Evolutionary conservation across 257 asterid genomes (phyloP), one percentile per base, ranked within the genome.

Genomic region (Catharanthus roseus): DNA sequence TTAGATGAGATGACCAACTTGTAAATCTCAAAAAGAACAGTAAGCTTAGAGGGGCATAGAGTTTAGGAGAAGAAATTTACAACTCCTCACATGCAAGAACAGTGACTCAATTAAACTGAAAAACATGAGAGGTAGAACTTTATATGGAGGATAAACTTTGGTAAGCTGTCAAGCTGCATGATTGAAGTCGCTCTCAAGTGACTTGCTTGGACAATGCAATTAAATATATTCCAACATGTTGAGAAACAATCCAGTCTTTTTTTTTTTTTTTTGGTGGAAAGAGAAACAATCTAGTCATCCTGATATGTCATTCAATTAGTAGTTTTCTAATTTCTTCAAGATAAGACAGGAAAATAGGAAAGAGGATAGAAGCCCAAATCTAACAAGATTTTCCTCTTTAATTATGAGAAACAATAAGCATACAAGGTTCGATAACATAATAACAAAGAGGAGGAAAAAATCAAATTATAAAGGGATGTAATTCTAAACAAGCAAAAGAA

Each of bases 1-100:
- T 68, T 53, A 74, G 63, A 64, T 57, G 65, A 74, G 63, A 64
- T 57, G 65, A 75, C 72, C 41, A 31, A 10, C 18, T 65, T 29
- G 47, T 38, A 65, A 67, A 45, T 50, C 53, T 68, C 41, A 61
- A 36, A 23, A 54, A 26, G 19, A 36, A 36, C 19, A 15, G 31
- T n/a, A 19, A 72, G 44, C 26, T 38, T 33, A 61, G 67, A 65
- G n/a, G n/a, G 16, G 19, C 13, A 41, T n/a, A 65, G 5, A 65
- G 23, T 65, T n/a, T 21, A 39, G 34, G 33, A 41, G 41, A 33
- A 67, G 72, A 31, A 50, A 49, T 2, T 31, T 16, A 21, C 36
- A 39, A 7, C 21, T 5, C n/a, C 36, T 24, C 54, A 12, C 36
- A 23, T 23, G 13, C 69, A 41, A 10, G 38, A 41, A 65, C 16